Conservation (phyloP, 768 basidiomycete species). For the Tricholoma flavovirens region DNA sequence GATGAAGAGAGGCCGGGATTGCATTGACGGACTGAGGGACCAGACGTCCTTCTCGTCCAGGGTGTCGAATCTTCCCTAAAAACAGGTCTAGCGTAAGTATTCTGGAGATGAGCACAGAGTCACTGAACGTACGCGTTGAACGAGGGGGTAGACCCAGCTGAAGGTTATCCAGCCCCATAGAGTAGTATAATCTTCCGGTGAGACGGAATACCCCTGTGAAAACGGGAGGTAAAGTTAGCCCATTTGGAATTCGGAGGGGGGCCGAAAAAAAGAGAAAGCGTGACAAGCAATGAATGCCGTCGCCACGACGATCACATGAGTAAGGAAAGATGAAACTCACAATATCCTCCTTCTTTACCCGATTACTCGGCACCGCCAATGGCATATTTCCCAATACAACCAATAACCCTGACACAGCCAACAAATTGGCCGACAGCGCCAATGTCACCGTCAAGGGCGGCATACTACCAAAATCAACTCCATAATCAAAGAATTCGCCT, state of each 20-base stretch:
- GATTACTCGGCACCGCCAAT: constrained; percentile 52
- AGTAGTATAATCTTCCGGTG: constrained; percentile 72
- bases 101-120: not conserved
- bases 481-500: constrained; percentile 47
- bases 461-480: constrained; percentile 37
- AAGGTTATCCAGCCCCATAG: constrained; percentile 72
- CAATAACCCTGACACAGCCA: constrained; percentile 37
- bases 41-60: constrained; percentile 71
- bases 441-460: constrained; percentile 27
- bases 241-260: not conserved
- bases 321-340: constrained; percentile 33
- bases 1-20: constrained; percentile 58
- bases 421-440: constrained; percentile 37
- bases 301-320: not conserved
- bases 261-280: not conserved
- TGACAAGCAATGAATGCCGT: not conserved
- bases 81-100: not conserved
- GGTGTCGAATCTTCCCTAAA: constrained; percentile 43
- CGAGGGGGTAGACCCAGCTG: constrained; percentile 63
- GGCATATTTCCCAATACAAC: constrained; percentile 56
- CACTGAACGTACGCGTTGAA: constrained; percentile 35
- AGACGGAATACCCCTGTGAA: constrained; percentile 46
- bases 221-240: not conserved
- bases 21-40: constrained; percentile 61
- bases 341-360: constrained; percentile 50